Conservation (phyloP, 2,329 filamentous ascomycete species). For the Helicocarpus griseus region DNA sequence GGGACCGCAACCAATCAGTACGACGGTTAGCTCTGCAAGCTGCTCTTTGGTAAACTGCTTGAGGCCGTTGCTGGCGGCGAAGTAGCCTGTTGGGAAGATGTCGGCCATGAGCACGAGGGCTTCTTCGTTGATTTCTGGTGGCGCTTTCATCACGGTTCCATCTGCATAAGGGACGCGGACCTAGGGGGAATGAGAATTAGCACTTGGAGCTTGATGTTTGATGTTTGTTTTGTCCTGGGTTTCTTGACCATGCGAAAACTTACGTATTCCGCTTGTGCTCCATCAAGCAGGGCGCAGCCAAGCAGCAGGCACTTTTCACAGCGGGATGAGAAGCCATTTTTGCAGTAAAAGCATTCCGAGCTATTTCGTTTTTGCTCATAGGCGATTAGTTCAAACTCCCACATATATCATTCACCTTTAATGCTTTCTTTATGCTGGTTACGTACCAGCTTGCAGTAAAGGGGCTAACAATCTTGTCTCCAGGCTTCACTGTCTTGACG, state of each 20-base stretch:
- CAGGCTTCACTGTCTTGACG: conserved; percentile 60
- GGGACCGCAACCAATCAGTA: conserved; percentile 75
- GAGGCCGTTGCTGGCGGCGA: conserved; percentile 71
- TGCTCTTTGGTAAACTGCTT: conserved; percentile 49
- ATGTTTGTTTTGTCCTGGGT: not conserved
- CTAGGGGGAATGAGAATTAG: conserved; percentile 17
- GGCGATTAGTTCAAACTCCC: not conserved
- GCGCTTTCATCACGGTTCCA: conserved; percentile 66
- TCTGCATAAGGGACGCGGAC: conserved; percentile 72
- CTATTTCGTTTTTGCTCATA: conserved; percentile 24
- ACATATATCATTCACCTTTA: not conserved
- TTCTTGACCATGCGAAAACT: conserved; percentile 9
- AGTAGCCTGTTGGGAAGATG: conserved; percentile 79
- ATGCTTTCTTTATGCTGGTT: conserved; percentile 15
- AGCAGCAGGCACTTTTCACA: conserved; percentile 64
- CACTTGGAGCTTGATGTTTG: too few relatives aligned
- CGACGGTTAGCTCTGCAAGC: conserved; percentile 58
- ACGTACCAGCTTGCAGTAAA: conserved; percentile 69
- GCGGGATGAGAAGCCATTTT: conserved; percentile 63
- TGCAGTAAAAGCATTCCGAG: conserved; percentile 76
- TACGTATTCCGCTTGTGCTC: conserved; percentile 70
- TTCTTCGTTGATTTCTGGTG: conserved; percentile 60
- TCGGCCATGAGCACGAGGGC: conserved; percentile 82
- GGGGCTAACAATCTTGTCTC: conserved; percentile 71
- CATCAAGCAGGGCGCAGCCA: conserved; percentile 59